phyloP scores from a whole-genome alignment of 495 filamentous ascomycete genomes.

The Trichoderma reesei region DNA sequence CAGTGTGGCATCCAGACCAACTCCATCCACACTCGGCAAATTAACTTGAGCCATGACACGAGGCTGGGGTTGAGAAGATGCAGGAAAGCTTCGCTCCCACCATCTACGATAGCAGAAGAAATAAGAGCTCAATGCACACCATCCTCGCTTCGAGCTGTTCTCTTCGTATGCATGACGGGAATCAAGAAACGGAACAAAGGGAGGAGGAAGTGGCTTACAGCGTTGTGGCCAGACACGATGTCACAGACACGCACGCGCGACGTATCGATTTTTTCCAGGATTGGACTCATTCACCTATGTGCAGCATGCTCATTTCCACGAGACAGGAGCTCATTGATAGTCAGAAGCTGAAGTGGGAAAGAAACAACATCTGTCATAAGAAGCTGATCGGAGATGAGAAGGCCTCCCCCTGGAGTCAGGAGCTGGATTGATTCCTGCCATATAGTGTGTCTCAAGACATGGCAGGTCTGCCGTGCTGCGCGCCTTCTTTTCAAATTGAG shows the following conservation, averaged over 20 bases:
- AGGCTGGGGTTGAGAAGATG: too few species aligned
- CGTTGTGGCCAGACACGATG: neutral
- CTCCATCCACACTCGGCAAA: too few species aligned
- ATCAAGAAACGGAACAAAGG: neutral
- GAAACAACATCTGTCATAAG: neutral
- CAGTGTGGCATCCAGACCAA: neutral
- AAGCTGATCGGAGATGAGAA: too few species aligned
- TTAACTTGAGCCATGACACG: too few species aligned
- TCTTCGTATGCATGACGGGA: neutral
- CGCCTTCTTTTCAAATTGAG: too few species aligned
- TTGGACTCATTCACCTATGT: neutral
- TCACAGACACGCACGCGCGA: neutral
- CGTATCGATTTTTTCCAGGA: neutral
- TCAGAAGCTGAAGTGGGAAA: neutral
- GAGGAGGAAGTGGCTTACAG: neutral
- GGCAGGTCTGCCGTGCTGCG: too few species aligned
- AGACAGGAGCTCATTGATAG: neutral
- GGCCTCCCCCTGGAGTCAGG: too few species aligned
- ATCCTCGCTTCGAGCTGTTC: too few species aligned
- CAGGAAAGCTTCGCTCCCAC: too few species aligned
- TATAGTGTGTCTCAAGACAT: too few species aligned
- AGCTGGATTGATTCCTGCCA: too few species aligned
- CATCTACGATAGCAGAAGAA: neutral
- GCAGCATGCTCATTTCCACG: neutral
- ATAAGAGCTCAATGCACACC: neutral